A percentile compares a stretch with the other conserved stretches of the same genome.
phyloP scores from a whole-genome alignment of 805 yeast genomes.

The Monosporozyma unispora region DNA sequence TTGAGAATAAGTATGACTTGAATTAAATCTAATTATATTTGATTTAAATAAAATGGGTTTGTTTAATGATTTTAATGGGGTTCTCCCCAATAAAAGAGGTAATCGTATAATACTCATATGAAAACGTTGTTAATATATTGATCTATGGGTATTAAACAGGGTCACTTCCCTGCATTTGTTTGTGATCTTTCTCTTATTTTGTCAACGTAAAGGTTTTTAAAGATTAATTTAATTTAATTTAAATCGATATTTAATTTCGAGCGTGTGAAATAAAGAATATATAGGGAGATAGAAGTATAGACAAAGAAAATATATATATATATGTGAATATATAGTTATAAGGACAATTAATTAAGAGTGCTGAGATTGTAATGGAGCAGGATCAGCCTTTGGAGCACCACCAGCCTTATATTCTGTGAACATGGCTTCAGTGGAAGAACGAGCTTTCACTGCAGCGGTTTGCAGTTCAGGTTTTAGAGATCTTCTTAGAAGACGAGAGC shows the following conservation, averaged over 20 bases:
- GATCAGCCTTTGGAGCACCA: conserved; percentile 44
- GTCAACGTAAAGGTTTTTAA: no score
- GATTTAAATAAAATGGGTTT: not conserved
- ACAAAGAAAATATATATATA: not conserved
- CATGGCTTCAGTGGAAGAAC: conserved; percentile 67
- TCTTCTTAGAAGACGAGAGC: conserved; percentile 81
- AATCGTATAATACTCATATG: not conserved
- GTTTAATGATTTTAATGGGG: not conserved
- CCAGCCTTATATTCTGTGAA: conserved; percentile 54
- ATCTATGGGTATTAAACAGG: not conserved
- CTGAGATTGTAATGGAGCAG: conserved; percentile 25
- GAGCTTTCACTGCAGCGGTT: conserved; percentile 56
- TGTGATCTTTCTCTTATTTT: not conserved
- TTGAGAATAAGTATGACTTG: not conserved
- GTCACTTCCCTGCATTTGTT: not conserved
- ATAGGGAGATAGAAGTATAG: not conserved
- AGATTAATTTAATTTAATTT: no score
- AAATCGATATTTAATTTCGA: no score
- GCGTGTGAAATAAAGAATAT: not conserved
- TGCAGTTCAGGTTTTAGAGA: conserved; percentile 82
- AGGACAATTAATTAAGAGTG: no score
- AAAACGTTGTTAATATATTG: not conserved
- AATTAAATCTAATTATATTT: not conserved
- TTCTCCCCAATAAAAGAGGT: not conserved
- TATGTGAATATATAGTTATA: not conserved